Base-by-base conservation (phyloP, 768 basidiomycete species). In the Boletus rubescentipes region DNA sequence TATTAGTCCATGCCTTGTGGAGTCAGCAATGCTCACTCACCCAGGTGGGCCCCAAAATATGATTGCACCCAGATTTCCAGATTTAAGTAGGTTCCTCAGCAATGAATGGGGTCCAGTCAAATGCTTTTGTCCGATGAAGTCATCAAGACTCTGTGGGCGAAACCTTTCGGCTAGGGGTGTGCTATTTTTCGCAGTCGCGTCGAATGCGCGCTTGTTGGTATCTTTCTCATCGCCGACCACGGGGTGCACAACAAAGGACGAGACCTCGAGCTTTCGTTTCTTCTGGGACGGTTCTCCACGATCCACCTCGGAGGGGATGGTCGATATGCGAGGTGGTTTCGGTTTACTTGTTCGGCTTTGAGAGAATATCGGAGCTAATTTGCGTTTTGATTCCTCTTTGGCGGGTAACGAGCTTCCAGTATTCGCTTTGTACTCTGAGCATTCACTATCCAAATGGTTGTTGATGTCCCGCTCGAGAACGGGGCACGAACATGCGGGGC, bases 41-140 rank as follows among this genome's bases (percentile, higher is more conserved):
- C 87, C 88, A 1, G 87, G 87, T 15, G 87, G 87, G 2, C 87
- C 87, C 87, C 89, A 90, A 35, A 89, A 73, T 51, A 89, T 81
- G 46, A 86, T 72, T 56, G 83, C 85, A 10, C 86, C 85, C 46
- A 76, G 67, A 20, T 71, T 73, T n/a, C 81, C 78, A 29, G 64
- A 67, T n/a, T 76, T 73, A 14, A 88, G 68, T 45, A 82, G 64
- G 35, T 73, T 76, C 55, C 80, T 74, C 34, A 92, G 74, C 31
- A 86, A 65, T 6, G 83, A 82, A n/a, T 79, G 75, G 0, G 76
- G 72, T 0, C 79, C 81, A 4, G 80, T 80, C 23, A 91, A 61
- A 66, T 89, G 82, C 18, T 66, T 66, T 63, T 94, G 91, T 3
- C 91, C 91, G 29, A 92, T 73, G 55, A 89, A 87, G 3, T 89